Conservation (phyloP, 805 yeast species). For the Kodamaea leandrae region DNA sequence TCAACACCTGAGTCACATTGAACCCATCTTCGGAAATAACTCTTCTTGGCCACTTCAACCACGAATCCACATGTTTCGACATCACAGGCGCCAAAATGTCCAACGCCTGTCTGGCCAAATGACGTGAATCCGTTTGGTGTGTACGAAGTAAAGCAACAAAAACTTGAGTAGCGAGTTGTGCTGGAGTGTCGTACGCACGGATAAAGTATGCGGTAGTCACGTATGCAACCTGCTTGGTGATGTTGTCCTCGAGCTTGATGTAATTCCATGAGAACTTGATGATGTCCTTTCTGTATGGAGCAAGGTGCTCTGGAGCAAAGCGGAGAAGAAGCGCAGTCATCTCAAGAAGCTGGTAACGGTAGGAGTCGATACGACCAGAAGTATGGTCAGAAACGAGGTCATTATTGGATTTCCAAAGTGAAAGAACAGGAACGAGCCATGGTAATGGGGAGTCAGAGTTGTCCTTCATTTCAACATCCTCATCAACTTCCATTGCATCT, state of each 20-base stretch:
- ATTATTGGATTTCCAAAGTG: slow-evolving; percentile 70
- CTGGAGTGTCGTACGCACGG: slow-evolving; percentile 82
- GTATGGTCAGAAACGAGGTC: slow-evolving; percentile 51
- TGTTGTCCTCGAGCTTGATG: slow-evolving; percentile 81
- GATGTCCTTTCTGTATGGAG: slow-evolving; percentile 72
- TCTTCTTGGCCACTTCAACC: slow-evolving; percentile 95
- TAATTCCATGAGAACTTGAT: slow-evolving; percentile 94
- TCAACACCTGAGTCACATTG: slow-evolving; percentile 79
- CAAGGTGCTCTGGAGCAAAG: slow-evolving; percentile 58
- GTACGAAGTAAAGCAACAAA: slow-evolving; percentile 86
- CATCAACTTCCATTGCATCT: background rate
- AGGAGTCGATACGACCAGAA: slow-evolving; percentile 70
- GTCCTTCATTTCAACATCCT: background rate
- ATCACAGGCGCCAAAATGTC: slow-evolving; percentile 87
- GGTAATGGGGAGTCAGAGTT: slow-evolving; percentile 25
- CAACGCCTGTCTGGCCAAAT: slow-evolving; percentile 80
- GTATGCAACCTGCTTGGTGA: slow-evolving; percentile 90
- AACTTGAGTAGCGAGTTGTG: slow-evolving; percentile 84
- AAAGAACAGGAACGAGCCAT: slow-evolving; percentile 65
- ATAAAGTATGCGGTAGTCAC: slow-evolving; percentile 85
- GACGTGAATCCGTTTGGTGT: slow-evolving; percentile 80
- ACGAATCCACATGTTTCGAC: slow-evolving; percentile 62
- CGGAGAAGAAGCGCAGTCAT: slow-evolving; percentile 74
- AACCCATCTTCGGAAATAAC: slow-evolving; percentile 88
- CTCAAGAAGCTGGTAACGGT: slow-evolving; percentile 75